Conservation (phyloP, 2,329 filamentous ascomycete species). For the Botrytis elliptica region DNA sequence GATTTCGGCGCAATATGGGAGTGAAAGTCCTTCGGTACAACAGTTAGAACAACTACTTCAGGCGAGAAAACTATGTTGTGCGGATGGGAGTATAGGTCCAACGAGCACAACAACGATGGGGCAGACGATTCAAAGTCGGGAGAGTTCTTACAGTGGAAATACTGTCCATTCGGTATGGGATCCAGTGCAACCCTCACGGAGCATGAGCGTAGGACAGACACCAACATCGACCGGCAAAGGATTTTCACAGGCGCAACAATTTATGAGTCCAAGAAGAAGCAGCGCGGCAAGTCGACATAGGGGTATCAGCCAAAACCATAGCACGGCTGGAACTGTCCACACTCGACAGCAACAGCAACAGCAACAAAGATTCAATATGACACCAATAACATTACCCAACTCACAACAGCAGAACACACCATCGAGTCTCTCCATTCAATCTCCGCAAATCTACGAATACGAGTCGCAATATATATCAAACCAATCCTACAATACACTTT, state of each 20-base stretch:
- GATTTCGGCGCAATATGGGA: slow-evolving; percentile 22
- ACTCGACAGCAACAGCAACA: slow-evolving; percentile 25
- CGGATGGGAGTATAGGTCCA: slow-evolving; percentile 23
- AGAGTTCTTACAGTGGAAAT: slow-evolving; percentile 32
- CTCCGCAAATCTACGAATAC: slow-evolving; percentile 31
- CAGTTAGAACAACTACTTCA: slow-evolving; percentile 34
- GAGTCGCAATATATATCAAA: slow-evolving; percentile 23
- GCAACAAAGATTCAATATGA: slow-evolving; percentile 13
- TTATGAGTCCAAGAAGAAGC: slow-evolving; percentile 30
- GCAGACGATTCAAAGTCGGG: slow-evolving; percentile 24
- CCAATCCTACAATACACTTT: slow-evolving; percentile 5
- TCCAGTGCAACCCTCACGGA: slow-evolving; percentile 24
- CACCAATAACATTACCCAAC: slow-evolving; percentile 4
- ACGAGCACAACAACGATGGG: slow-evolving; percentile 7
- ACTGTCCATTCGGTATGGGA: slow-evolving; percentile 34
- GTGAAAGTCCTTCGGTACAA: slow-evolving; percentile 30
- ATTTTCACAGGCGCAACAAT: slow-evolving; percentile 27
- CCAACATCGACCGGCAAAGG: slow-evolving; percentile 23
- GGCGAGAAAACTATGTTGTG: slow-evolving; percentile 30
- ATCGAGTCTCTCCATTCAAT: slow-evolving; percentile 25
- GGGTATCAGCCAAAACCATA: slow-evolving; percentile 25
- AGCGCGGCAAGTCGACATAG: slow-evolving; percentile 28
- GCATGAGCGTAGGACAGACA: slow-evolving; percentile 20
- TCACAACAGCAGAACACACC: slow-evolving; percentile 24
- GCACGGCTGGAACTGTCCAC: slow-evolving; percentile 18